Base-by-base conservation (phyloP, 2,329 filamentous ascomycete genomes). In the Diplodia sapinea region DNA sequence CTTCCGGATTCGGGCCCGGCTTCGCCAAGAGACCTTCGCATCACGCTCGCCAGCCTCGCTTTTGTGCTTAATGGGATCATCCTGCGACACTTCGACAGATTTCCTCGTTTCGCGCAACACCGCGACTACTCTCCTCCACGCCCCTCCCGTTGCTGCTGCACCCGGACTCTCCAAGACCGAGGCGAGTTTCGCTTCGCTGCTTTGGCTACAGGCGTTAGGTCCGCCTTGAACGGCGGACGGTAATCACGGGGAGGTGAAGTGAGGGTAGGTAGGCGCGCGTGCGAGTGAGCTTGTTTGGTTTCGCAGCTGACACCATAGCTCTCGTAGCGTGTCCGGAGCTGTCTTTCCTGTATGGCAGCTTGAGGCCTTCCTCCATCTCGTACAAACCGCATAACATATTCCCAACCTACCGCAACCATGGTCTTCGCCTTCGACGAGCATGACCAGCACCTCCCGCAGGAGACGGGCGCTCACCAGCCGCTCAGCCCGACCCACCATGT, bases 211-310 rank as follows among this genome's bases (percentile, higher is more conserved):
- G 74, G 81, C 78, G 74, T 74, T 73, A 71, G 77, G 82, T 84
- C 83, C 83, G 81, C 82, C 82, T 80, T 84, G 81, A 84, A 75
- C 72, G 82, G 82, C 82, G 83, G 83, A 83, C 82, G 82, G 82
- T 83, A 83, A 80, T 74, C 72, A 38, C 65, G 20, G 55, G 54
- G 65, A 61, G 59, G 57, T 64, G 66, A 50, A n/a, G 54, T 40
- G 55, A 40, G 29, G 59, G 66, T 64, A 47, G 15, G 40, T n/a
- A n/a, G 4, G 40, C 29, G 49, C 26, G 36, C 36, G 36, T 38
- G 31, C 55, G 56, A 51, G 47, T 65, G 62, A 47, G 52, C 33
- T 47, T 49, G n/a, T 43, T 31, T 43, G 12, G 40, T 66, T 57
- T 66, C 64, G 64, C 64, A 57, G 43, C 64, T 66, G 64, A 66